Evolutionary conservation across 2,329 filamentous ascomycete species (phyloP), one percentile per base, ranked within the genome.

Genomic region (Colletotrichum lini): DNA sequence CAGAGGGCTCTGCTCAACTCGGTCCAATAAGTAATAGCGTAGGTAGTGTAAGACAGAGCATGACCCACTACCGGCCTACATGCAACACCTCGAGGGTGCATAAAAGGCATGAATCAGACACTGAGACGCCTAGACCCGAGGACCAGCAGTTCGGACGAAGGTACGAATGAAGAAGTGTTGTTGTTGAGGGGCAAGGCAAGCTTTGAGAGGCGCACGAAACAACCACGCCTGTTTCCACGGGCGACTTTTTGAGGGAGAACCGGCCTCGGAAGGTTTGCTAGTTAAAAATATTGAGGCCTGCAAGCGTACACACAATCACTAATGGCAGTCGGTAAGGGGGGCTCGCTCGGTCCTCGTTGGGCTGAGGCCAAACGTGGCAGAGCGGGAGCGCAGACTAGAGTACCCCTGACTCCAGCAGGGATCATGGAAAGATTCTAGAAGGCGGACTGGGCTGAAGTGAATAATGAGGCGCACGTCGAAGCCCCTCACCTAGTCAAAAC

Each of bases 341-440:
- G 23, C 9, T 10, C 35, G 30, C 50, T 52, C 38, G 50, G 42
- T 26, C 60, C 50, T 52, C 40, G 58, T 62, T 35, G 23, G 47
- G 63, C 50, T 59, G 40, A 54, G 63, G 56, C 40, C 49, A 50
- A 61, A 67, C 63, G 64, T 61, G 57, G 67, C 67, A 70, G 21
- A 63, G 21, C 64, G 50, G 68, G 65, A 44, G 58, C 58, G 47
- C 68, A 63, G 35, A 38, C 35, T 65, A 58, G 65, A 71, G 59
- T 53, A 65, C 54, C 70, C 35, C 70, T 70, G 66, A 49, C 44
- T 45, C 61, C 57, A 65, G 60, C 70, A 65, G 57, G 66, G 66
- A 70, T 72, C 35, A 23, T 70, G 54, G 70, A 72, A 72, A 60
- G 54, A 44, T 70, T 72, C 70, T 60, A 70, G 70, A 72, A 70